Percentiles rank a stretch among this genome's conserved stretches.
These are phyloP conservation scores for Trichophaea hybrida DNA, from an alignment of 2,329 filamentous ascomycete genomes.

Conservation along the genomic window DNA sequence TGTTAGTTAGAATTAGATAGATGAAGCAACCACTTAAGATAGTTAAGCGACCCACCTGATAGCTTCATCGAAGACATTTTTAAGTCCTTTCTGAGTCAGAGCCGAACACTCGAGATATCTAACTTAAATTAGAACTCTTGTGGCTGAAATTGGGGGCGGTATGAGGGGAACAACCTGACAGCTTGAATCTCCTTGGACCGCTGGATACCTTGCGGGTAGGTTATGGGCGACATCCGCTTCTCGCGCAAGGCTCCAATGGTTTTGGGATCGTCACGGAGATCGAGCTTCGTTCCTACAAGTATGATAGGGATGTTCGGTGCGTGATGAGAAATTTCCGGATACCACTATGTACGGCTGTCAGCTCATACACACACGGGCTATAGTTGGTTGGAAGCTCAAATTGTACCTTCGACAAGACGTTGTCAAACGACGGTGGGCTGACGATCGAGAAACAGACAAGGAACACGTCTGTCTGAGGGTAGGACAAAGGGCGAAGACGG, in stretches of 20 bases:
- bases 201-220: constrained; percentile 77
- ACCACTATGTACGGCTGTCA: constrained; percentile 52
- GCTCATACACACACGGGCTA: background rate
- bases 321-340: constrained; percentile 92
- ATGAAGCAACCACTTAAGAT: background rate
- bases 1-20: background rate
- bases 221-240: constrained; percentile 94
- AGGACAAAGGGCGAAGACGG: constrained; percentile 81
- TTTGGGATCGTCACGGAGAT: constrained; percentile 74
- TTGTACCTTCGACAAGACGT: constrained; percentile 89
- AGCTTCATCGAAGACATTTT: constrained; percentile 97
- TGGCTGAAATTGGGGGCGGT: background rate
- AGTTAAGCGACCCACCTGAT: constrained; percentile 58
- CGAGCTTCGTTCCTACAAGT: constrained; percentile 90
- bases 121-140: background rate
- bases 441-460: constrained; percentile 98
- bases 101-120: constrained; percentile 83
- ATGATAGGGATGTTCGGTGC: constrained; percentile 92
- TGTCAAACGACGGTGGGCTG: constrained; percentile 94
- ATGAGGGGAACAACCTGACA: constrained; percentile 49
- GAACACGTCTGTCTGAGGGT: constrained; percentile 97
- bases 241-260: constrained; percentile 70
- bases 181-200: constrained; percentile 90
- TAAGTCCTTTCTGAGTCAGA: constrained; percentile 87
- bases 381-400: constrained; percentile 24